Percentiles rank a stretch among this genome's conserved stretches.
Evolutionary conservation across 257 asterid species (phyloP).

Genomic region (Forsythia suspensa): DNA sequence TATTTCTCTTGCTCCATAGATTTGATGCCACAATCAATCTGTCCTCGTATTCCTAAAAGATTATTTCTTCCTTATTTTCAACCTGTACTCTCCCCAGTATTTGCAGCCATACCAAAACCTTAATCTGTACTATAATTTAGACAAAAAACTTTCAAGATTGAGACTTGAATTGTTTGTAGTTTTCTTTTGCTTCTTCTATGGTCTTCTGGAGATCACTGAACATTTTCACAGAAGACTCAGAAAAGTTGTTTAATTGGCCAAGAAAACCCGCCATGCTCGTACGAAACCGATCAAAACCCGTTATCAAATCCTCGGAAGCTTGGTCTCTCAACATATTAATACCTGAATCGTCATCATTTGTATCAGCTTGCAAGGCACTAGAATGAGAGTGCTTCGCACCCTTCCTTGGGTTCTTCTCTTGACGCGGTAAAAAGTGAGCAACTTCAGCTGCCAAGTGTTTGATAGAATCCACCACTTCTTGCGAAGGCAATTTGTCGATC

Average conservation of each 20-base stretch:
- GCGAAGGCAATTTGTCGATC: slow-evolving; percentile 52
- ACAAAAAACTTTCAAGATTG: slow-evolving; percentile 15
- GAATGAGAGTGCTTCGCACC: slow-evolving; percentile 23
- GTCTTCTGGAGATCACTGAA: slow-evolving; percentile 55
- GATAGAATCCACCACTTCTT: slow-evolving; percentile 66
- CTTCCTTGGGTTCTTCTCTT: slow-evolving; percentile 71
- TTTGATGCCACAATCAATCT: background rate
- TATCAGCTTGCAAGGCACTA: slow-evolving; percentile 14
- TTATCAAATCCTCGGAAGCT: slow-evolving; percentile 41
- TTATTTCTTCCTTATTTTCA: background rate
- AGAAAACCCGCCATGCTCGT: slow-evolving; percentile 67
- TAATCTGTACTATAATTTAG: slow-evolving; percentile 9
- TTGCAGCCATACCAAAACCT: slow-evolving; percentile 22
- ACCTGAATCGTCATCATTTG: slow-evolving; percentile 25
- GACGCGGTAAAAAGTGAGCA: slow-evolving; percentile 72
- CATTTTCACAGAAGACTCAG: slow-evolving; percentile 66
- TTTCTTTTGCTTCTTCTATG: slow-evolving; percentile 58
- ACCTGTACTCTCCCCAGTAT: background rate
- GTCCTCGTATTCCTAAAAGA: background rate
- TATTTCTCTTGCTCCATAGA: background rate
- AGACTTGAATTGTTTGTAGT: slow-evolving; percentile 42
- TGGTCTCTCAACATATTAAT: slow-evolving; percentile 35
- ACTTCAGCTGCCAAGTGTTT: slow-evolving; percentile 70
- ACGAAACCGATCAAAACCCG: slow-evolving; percentile 62
- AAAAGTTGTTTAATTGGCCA: slow-evolving; percentile 60